Evolutionary conservation across 139 green algal species (phyloP).

Genomic region (Coccomyxa sp.): DNA sequence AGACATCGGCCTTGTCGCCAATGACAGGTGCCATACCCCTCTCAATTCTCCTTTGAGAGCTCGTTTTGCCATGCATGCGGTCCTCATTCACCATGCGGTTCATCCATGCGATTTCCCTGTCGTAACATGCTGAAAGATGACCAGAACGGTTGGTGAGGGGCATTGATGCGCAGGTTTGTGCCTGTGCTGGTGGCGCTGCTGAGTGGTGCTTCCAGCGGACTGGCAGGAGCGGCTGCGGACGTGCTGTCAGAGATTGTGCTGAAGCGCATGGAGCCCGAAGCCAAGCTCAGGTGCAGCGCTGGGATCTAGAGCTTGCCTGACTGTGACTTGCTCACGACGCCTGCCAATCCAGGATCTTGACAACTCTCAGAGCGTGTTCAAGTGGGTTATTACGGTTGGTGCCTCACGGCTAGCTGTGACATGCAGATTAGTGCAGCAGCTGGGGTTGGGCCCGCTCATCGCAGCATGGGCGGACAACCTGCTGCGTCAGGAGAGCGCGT

Average conservation of each 20-base stretch:
- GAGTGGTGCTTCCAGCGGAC: conserved; percentile 5
- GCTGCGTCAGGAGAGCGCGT: conserved; percentile 37
- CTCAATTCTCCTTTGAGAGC: background rate
- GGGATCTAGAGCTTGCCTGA: background rate
- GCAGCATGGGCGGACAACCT: conserved; percentile 46
- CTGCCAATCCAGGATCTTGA: background rate
- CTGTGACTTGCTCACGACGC: background rate
- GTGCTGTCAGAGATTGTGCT: conserved; percentile 70
- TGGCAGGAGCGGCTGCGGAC: conserved; percentile 60
- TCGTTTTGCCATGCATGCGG: background rate
- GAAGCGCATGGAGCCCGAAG: conserved; percentile 83
- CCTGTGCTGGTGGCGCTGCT: conserved; percentile 64
- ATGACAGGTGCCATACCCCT: conserved; percentile 53
- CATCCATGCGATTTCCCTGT: no score
- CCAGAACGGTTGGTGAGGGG: background rate
- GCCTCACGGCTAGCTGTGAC: background rate
- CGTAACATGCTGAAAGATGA: no score
- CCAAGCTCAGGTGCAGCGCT: conserved; percentile 54
- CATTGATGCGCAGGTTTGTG: conserved; percentile 55
- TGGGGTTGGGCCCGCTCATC: conserved; percentile 51
- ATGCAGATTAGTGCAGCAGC: conserved; percentile 58
- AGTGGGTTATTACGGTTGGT: background rate
- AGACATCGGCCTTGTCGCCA: conserved; percentile 87
- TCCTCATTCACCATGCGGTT: no score
- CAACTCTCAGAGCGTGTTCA: background rate